A percentile compares a stretch with the other conserved stretches of the same genome.
These are phyloP conservation scores for Zygosaccharomyces sapae DNA, from an alignment of 1,139 yeast species.

Conservation along the genomic window DNA sequence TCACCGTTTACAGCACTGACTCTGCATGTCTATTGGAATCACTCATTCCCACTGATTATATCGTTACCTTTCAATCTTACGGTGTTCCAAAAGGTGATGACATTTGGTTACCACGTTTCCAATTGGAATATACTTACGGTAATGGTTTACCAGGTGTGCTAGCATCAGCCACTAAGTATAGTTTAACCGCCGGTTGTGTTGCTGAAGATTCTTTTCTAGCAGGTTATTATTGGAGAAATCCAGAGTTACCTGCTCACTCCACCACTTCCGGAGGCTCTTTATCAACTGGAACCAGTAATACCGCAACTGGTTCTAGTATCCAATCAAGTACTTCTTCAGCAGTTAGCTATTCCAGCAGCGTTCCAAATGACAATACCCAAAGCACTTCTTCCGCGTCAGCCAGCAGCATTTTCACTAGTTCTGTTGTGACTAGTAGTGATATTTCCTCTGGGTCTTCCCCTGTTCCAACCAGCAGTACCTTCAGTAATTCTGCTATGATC, in stretches of 20 bases:
- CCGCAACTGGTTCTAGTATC: no score
- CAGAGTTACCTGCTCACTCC: no score
- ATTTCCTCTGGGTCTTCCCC: no score
- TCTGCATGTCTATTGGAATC: background rate
- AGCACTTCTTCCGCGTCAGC: background rate
- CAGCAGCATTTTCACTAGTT: no score
- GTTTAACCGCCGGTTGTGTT: conserved; percentile 33
- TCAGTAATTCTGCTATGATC: no score
- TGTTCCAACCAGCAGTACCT: no score
- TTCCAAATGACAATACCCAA: conserved; percentile 1
- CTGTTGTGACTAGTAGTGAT: no score
- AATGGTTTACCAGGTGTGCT: conserved; percentile 24
- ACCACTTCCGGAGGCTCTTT: no score
- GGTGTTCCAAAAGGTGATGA: conserved; percentile 14
- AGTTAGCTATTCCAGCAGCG: background rate
- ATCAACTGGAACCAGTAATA: no score
- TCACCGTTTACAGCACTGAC: conserved; percentile 29
- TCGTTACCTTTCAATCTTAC: conserved; percentile 27
- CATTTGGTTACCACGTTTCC: conserved; percentile 30
- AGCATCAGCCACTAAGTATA: conserved; percentile 25
- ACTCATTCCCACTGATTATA: conserved; percentile 28
- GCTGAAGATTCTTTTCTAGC: conserved; percentile 27
- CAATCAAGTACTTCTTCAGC: background rate
- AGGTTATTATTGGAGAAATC: no score
- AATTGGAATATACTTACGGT: conserved; percentile 35